Conservation (phyloP, 2,329 filamentous ascomycete genomes). For the Ophiocordyceps camponoti-leonardi region DNA sequence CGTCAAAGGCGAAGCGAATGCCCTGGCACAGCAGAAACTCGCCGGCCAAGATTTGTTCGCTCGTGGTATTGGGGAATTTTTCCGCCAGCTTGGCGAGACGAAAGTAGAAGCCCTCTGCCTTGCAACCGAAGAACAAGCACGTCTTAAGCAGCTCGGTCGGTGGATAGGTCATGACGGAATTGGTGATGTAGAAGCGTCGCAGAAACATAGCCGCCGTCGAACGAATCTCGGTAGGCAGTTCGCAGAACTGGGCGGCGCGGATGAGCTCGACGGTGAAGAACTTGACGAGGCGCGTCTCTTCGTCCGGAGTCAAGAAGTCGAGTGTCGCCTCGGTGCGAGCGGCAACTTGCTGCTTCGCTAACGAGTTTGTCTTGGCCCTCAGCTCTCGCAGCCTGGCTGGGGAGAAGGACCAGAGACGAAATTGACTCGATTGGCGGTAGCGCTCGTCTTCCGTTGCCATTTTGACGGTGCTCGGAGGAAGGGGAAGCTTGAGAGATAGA, state of each 20-base stretch:
- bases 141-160: slow-evolving; percentile 80
- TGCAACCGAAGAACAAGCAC: slow-evolving; percentile 81
- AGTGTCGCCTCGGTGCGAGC: slow-evolving; percentile 39
- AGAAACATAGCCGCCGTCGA: slow-evolving; percentile 74
- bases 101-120: slow-evolving; percentile 74
- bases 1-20: slow-evolving; percentile 82
- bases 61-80: slow-evolving; percentile 51
- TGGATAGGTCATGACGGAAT: slow-evolving; percentile 92
- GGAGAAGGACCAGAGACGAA: slow-evolving; percentile 82
- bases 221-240: slow-evolving; percentile 32
- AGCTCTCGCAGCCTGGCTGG: slow-evolving; percentile 51
- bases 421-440: slow-evolving; percentile 83
- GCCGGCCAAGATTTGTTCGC: slow-evolving; percentile 72
- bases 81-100: slow-evolving; percentile 47
- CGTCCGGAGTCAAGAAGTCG: slow-evolving; percentile 67
- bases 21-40: slow-evolving; percentile 90
- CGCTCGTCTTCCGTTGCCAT: slow-evolving; percentile 79
- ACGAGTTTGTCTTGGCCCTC: slow-evolving; percentile 61
- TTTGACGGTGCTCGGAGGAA: not conserved
- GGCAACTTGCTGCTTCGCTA: slow-evolving; percentile 48
- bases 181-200: slow-evolving; percentile 87
- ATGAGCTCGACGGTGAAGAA: slow-evolving; percentile 52
- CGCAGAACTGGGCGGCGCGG: slow-evolving; percentile 35
- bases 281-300: slow-evolving; percentile 67
- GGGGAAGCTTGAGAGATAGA: too few species aligned